Evolutionary conservation across 2,329 filamentous ascomycete species (phyloP), one percentile per base, ranked within the genome.

Genomic region (Chaetomiaceae sp.): DNA sequence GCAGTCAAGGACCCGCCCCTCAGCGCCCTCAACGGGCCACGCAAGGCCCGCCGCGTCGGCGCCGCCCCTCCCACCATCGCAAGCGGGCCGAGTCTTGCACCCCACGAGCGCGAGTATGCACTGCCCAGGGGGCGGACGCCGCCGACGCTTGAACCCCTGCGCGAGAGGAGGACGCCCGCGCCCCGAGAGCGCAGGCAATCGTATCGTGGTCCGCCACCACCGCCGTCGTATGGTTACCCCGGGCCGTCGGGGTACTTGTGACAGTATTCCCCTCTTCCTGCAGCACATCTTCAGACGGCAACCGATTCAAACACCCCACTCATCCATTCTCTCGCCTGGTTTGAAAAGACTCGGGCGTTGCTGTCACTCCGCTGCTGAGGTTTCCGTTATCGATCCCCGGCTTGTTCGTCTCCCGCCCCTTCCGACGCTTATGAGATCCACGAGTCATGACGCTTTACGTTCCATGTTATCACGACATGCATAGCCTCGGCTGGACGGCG

Each of bases 1-100:
- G 67, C 68, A 14, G 77, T 84, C 29, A 76, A 75, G 56, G 74
- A 82, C 47, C 79, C 79, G 26, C 79, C 79, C 3, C 63, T 83
- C 51, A 77, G 73, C 55, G 73, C 74, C 46, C 65, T 78, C 47
- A 69, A 62, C 49, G 71, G 70, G 47, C 65, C 69, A 26, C 68
- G 74, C 42, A 78, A 76, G 60, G 62, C 63, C 29, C 62, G 60
- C 38, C 68, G 75, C 29, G 70, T 74, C 45, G 60, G 58, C 9
- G 52, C 44, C 38, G 60, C 59, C 7, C 57, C 61, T n/a, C 62
- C 59, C 3, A 63, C 65, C 10, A 62, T 70, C 19, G 65, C 65
- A n/a, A 64, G 63, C 48, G 63, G 67, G 4, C 54, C 60, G 34
- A 64, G 62, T 37, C 55, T 65, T 22, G 38, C 42, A 5, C 36